Evolutionary conservation across 1,284 basidiomycete genomes (phyloP).

Genomic region (Fomitopsis betulina): DNA sequence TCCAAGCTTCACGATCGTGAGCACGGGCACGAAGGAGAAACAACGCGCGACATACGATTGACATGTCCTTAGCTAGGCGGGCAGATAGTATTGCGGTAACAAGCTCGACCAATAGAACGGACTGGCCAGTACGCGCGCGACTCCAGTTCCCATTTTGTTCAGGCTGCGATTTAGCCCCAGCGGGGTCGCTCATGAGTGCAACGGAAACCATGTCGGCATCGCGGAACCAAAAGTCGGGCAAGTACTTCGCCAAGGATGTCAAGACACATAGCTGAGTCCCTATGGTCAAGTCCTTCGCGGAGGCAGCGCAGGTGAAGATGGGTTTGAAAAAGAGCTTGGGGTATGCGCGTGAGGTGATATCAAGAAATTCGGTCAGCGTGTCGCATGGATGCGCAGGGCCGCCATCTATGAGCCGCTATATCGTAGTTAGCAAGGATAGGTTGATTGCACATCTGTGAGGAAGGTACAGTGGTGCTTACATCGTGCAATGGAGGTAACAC

Average conservation of each 20-base stretch:
- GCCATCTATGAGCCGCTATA: constrained; percentile 41
- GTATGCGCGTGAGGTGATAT: constrained; percentile 44
- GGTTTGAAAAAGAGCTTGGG: constrained; percentile 74
- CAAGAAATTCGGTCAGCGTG: constrained; percentile 45
- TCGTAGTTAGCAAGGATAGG: constrained; percentile 14
- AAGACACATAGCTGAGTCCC: constrained; percentile 55
- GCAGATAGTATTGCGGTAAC: constrained; percentile 46
- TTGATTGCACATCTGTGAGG: not conserved
- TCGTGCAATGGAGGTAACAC: constrained; percentile 50
- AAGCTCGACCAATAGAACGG: constrained; percentile 60
- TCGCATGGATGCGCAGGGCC: constrained; percentile 42
- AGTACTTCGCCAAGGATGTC: constrained; percentile 43
- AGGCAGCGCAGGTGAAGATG: constrained; percentile 65
- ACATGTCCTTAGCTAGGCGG: constrained; percentile 36
- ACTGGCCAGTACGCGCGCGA: constrained; percentile 59
- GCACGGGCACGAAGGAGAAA: constrained; percentile 18
- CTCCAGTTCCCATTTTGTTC: constrained; percentile 32
- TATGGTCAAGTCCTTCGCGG: constrained; percentile 53
- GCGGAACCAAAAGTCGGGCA: constrained; percentile 64
- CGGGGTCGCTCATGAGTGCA: constrained; percentile 55
- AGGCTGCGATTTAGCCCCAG: constrained; percentile 20
- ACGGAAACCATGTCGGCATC: constrained; percentile 77
- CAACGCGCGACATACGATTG: constrained; percentile 26
- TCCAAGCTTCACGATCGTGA: constrained; percentile 28
- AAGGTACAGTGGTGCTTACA: constrained; percentile 31